Conservation (phyloP, 164 flowering plant genomes). For the Berberis thunbergii region DNA sequence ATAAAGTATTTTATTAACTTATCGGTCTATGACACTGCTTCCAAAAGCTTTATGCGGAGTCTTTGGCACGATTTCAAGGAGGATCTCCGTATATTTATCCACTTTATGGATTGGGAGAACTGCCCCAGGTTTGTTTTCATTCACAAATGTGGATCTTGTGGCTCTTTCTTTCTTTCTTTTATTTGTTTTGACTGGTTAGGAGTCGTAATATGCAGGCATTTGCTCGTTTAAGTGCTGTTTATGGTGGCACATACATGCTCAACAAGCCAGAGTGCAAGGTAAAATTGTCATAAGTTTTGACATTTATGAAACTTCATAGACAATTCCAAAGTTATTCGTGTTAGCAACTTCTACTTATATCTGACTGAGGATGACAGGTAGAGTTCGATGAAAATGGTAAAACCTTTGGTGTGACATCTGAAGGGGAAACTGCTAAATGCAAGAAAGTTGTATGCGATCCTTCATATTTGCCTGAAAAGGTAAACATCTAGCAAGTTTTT, state of each 20-base stretch:
- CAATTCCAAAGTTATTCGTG: too few species aligned
- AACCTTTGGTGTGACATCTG: too few species aligned
- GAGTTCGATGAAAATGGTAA: too few species aligned
- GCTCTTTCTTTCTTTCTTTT: background rate
- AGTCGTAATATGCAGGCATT: conserved; percentile 48
- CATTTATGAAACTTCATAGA: background rate
- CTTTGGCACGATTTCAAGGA: conserved; percentile 89
- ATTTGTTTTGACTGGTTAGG: conserved; percentile 4
- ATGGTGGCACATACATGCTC: conserved; percentile 99
- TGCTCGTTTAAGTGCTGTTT: conserved; percentile 96
- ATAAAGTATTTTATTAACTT: too few species aligned
- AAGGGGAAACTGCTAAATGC: too few species aligned
- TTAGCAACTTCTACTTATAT: too few species aligned
- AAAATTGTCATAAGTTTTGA: background rate
- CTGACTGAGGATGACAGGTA: too few species aligned
- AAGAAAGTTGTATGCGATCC: too few species aligned
- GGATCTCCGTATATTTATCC: conserved; percentile 97
- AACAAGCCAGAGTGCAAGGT: conserved; percentile 96
- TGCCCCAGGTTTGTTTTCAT: conserved; percentile 67
- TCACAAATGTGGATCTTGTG: background rate
- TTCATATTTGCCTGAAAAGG: too few species aligned
- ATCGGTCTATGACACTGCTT: too few species aligned
- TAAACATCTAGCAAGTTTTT: too few species aligned
- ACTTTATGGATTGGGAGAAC: conserved; percentile 82
- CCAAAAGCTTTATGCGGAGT: conserved; percentile 78